These are phyloP conservation scores for Citrus glauca DNA, from an alignment of 345 rosid genomes.

Conservation along the genomic window DNA sequence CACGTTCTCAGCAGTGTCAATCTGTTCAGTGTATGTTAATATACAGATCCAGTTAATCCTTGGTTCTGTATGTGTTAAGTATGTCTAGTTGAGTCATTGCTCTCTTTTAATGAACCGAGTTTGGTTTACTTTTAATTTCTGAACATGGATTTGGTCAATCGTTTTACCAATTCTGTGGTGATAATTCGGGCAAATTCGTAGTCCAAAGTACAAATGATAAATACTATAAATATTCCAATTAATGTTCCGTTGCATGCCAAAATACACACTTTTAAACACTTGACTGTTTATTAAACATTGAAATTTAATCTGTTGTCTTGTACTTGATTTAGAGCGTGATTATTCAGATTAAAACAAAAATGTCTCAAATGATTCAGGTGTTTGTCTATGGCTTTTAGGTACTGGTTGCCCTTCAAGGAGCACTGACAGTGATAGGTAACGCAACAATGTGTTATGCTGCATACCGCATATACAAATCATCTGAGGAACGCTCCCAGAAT, in stretches of 20 bases:
- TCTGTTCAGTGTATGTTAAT: background rate
- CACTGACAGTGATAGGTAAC: conserved; percentile 73
- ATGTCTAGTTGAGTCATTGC: background rate
- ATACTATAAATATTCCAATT: background rate
- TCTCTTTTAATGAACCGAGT: background rate
- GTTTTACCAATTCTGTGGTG: no score
- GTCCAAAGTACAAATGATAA: background rate
- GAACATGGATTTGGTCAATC: background rate
- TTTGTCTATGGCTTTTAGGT: background rate
- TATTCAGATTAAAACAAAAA: background rate
- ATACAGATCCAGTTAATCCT: background rate
- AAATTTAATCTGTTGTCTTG: background rate
- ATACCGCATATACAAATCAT: conserved; percentile 58
- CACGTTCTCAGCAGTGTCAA: background rate
- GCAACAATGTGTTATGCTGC: conserved; percentile 83
- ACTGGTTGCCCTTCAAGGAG: conserved; percentile 7
- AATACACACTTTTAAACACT: background rate
- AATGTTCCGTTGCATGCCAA: background rate
- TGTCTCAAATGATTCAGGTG: background rate
- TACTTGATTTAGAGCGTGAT: background rate
- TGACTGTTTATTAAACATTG: background rate
- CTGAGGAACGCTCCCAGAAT: conserved; percentile 43
- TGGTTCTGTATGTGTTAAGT: background rate
- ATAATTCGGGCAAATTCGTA: background rate
- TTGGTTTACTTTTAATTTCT: background rate